phyloP scores from a whole-genome alignment of 768 basidiomycete species.

The Coprinellus micaceus region DNA sequence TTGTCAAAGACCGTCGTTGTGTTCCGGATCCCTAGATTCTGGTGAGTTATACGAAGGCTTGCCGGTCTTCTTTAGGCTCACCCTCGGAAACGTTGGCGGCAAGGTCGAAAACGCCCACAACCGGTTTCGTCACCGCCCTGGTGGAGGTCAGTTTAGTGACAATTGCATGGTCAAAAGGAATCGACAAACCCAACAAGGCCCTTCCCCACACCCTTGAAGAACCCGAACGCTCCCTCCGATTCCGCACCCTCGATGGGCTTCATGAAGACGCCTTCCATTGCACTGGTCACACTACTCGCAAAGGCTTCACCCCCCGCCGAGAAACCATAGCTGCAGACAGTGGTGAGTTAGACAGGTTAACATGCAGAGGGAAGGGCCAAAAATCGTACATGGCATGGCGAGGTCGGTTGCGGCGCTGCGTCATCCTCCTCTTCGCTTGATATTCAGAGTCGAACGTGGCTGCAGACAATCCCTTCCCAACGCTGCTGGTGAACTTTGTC shows the following conservation, averaged over 20 bases:
- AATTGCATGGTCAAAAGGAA: background rate
- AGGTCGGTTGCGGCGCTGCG: conserved; percentile 88
- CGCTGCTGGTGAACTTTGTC: conserved; percentile 96
- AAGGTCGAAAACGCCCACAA: conserved; percentile 93
- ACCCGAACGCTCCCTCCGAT: conserved; percentile 87
- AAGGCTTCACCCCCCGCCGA: conserved; percentile 92
- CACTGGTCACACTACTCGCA: conserved; percentile 90
- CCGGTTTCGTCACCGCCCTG: conserved; percentile 93
- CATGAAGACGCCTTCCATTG: conserved; percentile 92
- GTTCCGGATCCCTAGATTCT: conserved; percentile 89
- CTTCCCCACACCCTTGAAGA: conserved; percentile 97
- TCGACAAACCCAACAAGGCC: conserved; percentile 81
- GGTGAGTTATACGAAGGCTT: too few species aligned
- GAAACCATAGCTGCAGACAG: conserved; percentile 76
- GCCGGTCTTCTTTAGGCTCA: conserved; percentile 25
- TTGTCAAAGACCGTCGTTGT: conserved; percentile 98
- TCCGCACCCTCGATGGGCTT: conserved; percentile 98
- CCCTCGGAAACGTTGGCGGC: conserved; percentile 94
- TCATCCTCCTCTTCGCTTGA: conserved; percentile 83
- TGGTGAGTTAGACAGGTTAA: background rate
- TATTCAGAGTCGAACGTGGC: conserved; percentile 97
- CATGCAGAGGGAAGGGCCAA: background rate
- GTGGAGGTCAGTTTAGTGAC: background rate
- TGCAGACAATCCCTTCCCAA: conserved; percentile 95
- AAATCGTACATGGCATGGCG: conserved; percentile 85